Evolutionary conservation across 768 basidiomycete species (phyloP), one percentile per base, ranked within the genome.

Genomic region (Stropharia rugosoannulata): DNA sequence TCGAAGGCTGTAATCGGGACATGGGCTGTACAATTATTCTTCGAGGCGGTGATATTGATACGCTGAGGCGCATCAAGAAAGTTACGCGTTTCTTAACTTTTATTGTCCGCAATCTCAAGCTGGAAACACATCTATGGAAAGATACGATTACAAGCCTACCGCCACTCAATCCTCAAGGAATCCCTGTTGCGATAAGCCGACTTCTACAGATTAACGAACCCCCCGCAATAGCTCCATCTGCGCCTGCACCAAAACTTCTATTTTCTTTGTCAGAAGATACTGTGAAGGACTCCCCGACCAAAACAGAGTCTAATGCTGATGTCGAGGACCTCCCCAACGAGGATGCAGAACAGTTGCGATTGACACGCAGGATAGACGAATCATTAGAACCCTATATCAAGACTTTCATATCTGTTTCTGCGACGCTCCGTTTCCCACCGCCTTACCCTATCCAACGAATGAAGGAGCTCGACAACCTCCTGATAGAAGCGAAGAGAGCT

Each of bases 1-100:
- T 99, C 64, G 97, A 99, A 71, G 96, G 96, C 1, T 97, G 95
- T 64, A 89, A 83, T 66, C 82, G 83, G 48, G 93, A 97, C 59
- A 89, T 93, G 82, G 95, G 95, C 0, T 98, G 95, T 61, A 98
- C 97, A 2, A 88, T 99, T 61, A 80, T 98, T 38, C 70, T 99
- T 44, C 83, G 97, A 41, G 97, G 97, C 9, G 95, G 84, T 3
- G 83, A 95, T 64, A 79, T 88, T 53, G 87, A 89, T 38, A 91
- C 85, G 0, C 73, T 99, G 52, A 80, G 82, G 49, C 87, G 87
- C 51, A 81, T 98, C 67, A 99, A 99, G 78, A 89, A 89, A 66
- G 90, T 98, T 50, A 92, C 94, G 12, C 80, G 93, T 27, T 96
- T 98, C 74, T 80, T 98, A 68, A 86, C 88, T 1, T 90, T 97